Evolutionary conservation across 495 filamentous ascomycete species (phyloP).

Genomic region (Penicillium cataractarum): DNA sequence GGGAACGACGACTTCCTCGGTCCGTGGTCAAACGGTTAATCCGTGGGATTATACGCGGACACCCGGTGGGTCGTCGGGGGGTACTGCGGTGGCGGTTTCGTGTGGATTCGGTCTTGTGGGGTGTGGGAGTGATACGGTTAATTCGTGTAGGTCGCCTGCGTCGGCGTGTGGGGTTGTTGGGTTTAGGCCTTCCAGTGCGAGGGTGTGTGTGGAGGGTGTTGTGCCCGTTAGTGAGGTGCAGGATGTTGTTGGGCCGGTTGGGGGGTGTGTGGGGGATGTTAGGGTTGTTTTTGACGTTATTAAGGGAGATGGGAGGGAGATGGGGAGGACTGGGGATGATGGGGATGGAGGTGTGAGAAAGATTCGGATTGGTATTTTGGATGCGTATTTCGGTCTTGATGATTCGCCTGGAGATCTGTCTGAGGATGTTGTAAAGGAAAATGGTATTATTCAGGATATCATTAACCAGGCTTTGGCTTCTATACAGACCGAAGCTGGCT

Average conservation of each 20-base stretch:
- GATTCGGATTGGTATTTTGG: conserved; percentile 46
- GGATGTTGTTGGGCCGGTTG: conserved; percentile 64
- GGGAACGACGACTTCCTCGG: conserved; percentile 60
- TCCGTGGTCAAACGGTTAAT: conserved; percentile 65
- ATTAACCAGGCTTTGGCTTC: conserved; percentile 40
- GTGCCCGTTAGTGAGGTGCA: conserved; percentile 66
- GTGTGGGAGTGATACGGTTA: conserved; percentile 67
- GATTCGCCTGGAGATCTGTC: conserved; percentile 36
- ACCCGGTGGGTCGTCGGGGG: conserved; percentile 66
- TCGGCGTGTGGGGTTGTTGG: conserved; percentile 65
- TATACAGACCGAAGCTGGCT: conserved; percentile 23
- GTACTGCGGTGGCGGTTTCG: conserved; percentile 63
- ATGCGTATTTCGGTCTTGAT: conserved; percentile 44
- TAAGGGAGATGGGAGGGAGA: conserved; percentile 27
- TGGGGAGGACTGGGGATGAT: conserved; percentile 30
- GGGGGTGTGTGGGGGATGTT: conserved; percentile 55
- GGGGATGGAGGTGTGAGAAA: conserved; percentile 36
- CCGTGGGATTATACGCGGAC: conserved; percentile 65
- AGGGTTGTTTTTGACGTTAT: conserved; percentile 59
- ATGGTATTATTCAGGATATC: conserved; percentile 53
- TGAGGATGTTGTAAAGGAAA: conserved; percentile 59
- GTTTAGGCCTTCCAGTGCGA: conserved; percentile 60
- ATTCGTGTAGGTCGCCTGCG: conserved; percentile 63
- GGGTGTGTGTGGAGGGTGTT: conserved; percentile 55
- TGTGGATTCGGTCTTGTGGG: conserved; percentile 59